Base-by-base conservation (phyloP, 768 basidiomycete genomes). In the Boletus tomentosulus region DNA sequence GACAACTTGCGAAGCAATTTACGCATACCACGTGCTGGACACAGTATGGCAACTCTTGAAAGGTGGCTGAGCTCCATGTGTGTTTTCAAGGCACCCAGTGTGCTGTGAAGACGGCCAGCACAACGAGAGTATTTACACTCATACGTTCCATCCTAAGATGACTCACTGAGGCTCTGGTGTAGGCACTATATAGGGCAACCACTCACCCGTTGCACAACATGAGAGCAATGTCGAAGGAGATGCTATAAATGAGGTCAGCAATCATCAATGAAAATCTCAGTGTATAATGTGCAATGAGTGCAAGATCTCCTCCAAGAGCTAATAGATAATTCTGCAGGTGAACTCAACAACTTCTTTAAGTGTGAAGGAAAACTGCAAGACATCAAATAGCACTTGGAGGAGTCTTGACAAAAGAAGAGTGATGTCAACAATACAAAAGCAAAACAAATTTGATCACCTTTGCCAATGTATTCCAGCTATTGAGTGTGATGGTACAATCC, bases 11-110 rank as follows among this genome's bases (percentile, higher is more conserved):
- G 8, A 16, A 7, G 15, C 2, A 12, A 33, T 16, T 12, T 22
- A 13, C 37, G 60, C 66, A 2, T 56, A 69, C 68, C 62, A n/a
- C 48, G 56, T 2, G 57, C 55, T 0, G 66, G 70, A 51, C 68
- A 69, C 22, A 33, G 39, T 10, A 69, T n/a, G n/a, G 62, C 38
- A 4, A 70, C 52, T 27, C 68, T 60, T 16, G 68, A 70, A 28
- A 69, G 8, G 38, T 69, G 68, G 27, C 68, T 69, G 19, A 71
- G 61, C 22, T 71, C 64, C 1, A 71, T 51, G 33, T 69, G 68
- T 2, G 48, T 55, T 39, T 59, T 66, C 33, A 69, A 16, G n/a
- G 55, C 60, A 3, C 25, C 30, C 19, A 33, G 37, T 3, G 70
- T 60, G 19, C 10, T 34, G 30, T 69, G 68, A 19, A 57, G 6